phyloP scores from a whole-genome alignment of 225 moss, liverwort and hornwort genomes.

The Pseudoscleropodium purum region DNA sequence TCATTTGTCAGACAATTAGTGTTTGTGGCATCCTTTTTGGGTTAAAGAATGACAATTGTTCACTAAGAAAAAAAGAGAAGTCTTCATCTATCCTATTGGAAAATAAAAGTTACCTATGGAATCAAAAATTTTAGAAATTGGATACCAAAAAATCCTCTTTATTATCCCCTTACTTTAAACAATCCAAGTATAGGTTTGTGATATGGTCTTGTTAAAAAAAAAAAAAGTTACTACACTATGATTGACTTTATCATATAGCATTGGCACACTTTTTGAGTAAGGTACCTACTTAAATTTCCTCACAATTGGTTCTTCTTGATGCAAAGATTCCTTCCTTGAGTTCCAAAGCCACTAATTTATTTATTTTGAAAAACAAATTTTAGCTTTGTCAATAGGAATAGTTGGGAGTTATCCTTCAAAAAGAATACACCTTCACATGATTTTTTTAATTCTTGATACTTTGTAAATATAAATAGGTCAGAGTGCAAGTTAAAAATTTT shows the following conservation, averaged over 20 bases:
- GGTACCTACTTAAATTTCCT: neutral
- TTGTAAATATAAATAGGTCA: too few species aligned
- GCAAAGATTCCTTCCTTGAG: rapidly evolving
- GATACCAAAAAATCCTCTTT: neutral
- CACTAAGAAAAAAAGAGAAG: rapidly evolving
- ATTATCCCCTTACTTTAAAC: neutral
- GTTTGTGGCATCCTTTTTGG: rapidly evolving
- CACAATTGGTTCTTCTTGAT: neutral
- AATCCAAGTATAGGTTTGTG: neutral
- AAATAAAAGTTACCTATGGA: neutral
- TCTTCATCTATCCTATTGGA: neutral
- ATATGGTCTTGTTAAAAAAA: neutral
- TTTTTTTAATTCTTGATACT: neutral
- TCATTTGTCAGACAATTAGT: neutral
- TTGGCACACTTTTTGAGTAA: too few species aligned
- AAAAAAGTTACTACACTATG: rapidly evolving
- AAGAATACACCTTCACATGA: rapidly evolving
- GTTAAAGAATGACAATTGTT: neutral
- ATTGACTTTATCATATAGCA: neutral
- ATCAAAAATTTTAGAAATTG: too few species aligned
- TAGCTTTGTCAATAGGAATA: rapidly evolving
- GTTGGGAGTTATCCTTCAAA: neutral
- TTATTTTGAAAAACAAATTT: neutral
- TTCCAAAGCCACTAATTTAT: neutral
- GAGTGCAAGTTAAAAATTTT: neutral